Percentiles rank a stretch among this genome's conserved stretches.
Evolutionary conservation across 306 rosid genomes (phyloP).

Genomic region (Vachellia collinsii): DNA sequence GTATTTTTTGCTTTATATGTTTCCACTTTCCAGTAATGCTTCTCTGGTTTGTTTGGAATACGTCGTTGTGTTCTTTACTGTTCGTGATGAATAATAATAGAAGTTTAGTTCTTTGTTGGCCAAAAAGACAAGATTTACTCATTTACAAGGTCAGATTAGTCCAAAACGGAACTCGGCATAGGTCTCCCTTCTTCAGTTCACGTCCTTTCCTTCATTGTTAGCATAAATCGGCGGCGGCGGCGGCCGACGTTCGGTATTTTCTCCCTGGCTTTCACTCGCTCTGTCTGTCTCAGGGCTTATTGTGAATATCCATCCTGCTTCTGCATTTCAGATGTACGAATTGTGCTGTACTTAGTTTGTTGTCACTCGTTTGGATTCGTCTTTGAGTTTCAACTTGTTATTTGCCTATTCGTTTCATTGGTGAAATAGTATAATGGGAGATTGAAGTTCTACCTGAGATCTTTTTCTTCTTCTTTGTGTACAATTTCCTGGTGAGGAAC

Average conservation of each 20-base stretch:
- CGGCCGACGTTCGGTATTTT: not conserved
- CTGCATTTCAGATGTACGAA: not conserved
- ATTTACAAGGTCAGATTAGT: not conserved
- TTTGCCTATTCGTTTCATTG: not conserved
- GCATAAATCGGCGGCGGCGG: not conserved
- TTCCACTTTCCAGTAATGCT: too few species aligned
- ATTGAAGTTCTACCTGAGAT: not conserved
- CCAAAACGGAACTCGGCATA: not conserved
- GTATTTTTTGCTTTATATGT: too few species aligned
- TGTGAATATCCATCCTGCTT: not conserved
- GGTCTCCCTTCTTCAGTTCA: not conserved
- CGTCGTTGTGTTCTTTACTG: too few species aligned
- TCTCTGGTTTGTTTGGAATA: too few species aligned
- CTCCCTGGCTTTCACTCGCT: not conserved
- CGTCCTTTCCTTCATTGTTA: not conserved
- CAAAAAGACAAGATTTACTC: not conserved
- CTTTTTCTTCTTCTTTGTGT: not conserved
- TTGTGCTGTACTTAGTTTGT: not conserved
- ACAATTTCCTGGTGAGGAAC: not conserved
- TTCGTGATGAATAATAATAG: too few species aligned
- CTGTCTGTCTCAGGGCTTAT: not conserved
- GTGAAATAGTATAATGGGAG: not conserved
- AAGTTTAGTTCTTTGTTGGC: not conserved
- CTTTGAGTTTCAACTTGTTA: not conserved
- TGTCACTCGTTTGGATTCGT: not conserved